Conservation (phyloP, 805 yeast genomes). For the Starmerella vaccinii region DNA sequence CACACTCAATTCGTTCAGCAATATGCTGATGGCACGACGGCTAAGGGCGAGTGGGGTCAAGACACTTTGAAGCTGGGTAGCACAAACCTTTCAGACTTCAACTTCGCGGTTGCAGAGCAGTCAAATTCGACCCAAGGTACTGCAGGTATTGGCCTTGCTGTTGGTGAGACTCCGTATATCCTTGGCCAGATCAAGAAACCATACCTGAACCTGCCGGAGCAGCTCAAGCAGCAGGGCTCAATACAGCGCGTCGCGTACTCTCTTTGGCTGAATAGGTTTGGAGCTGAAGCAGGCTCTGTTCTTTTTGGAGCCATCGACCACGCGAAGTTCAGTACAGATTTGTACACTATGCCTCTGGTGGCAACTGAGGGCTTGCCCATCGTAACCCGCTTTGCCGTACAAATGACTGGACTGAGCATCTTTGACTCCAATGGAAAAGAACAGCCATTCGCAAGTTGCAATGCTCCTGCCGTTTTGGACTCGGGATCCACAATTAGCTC, state of each 20-base stretch:
- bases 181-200: slow-evolving; percentile 17
- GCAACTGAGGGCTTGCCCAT: slow-evolving; percentile 24
- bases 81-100: slow-evolving; percentile 40
- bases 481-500: slow-evolving; percentile 45
- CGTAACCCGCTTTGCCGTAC: slow-evolving; percentile 20
- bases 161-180: slow-evolving; percentile 29
- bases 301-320: slow-evolving; percentile 38
- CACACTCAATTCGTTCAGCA: not conserved
- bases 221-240: slow-evolving; percentile 34
- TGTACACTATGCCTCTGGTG: slow-evolving; percentile 31
- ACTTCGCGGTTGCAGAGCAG: slow-evolving; percentile 64
- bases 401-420: slow-evolving; percentile 20
- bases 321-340: slow-evolving; percentile 33
- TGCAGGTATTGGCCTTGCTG: slow-evolving; percentile 32
- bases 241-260: slow-evolving; percentile 38
- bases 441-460: slow-evolving; percentile 9
- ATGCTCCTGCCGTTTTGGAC: slow-evolving; percentile 34
- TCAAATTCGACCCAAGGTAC: slow-evolving; percentile 56
- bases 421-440: not conserved
- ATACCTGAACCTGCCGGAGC: slow-evolving; percentile 30
- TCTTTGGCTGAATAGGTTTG: slow-evolving; percentile 33
- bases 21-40: not conserved
- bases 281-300: slow-evolving; percentile 30
- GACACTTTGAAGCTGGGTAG: slow-evolving; percentile 50
- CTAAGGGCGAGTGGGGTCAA: slow-evolving; percentile 32